phyloP scores from a whole-genome alignment of 176 grass and related monocot genomes.

The Oryza officinalis region DNA sequence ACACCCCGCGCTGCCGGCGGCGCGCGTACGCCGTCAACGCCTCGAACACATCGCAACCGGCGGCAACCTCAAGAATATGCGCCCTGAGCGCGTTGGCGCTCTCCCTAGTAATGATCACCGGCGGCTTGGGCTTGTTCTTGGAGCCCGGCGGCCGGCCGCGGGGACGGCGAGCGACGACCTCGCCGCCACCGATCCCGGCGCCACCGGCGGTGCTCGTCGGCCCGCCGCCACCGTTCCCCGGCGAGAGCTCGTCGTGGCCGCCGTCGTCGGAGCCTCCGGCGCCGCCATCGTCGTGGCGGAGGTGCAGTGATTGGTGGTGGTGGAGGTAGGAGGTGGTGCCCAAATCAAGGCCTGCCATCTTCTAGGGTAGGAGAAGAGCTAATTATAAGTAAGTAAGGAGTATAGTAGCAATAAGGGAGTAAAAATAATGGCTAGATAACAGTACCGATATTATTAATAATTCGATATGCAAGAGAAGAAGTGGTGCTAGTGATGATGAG shows the following conservation, averaged over 20 bases:
- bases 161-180: slow-evolving; percentile 58
- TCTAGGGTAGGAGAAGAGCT: slow-evolving; percentile 54
- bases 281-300: slow-evolving; percentile 35
- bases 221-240: neutral
- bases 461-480: slow-evolving; percentile 58
- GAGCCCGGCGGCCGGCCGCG: slow-evolving; percentile 84
- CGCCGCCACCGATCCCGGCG: slow-evolving; percentile 37
- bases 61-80: slow-evolving; percentile 88
- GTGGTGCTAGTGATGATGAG: slow-evolving; percentile 48
- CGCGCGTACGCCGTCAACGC: slow-evolving; percentile 77
- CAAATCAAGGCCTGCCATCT: slow-evolving; percentile 95
- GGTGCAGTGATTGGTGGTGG: slow-evolving; percentile 50
- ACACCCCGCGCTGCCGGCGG: slow-evolving; percentile 87
- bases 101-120: slow-evolving; percentile 96
- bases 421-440: slow-evolving; percentile 68
- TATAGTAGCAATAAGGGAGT: slow-evolving; percentile 51
- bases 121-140: slow-evolving; percentile 98
- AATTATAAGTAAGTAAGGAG: slow-evolving; percentile 53
- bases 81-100: slow-evolving; percentile 87
- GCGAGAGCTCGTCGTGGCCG: neutral
- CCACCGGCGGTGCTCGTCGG: slow-evolving; percentile 16
- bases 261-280: slow-evolving; percentile 22
- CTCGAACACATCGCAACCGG: slow-evolving; percentile 90
- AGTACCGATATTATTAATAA: slow-evolving; percentile 73
- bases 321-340: slow-evolving; percentile 80